Percentiles rank a stretch among this genome's conserved stretches.
phyloP scores from a whole-genome alignment of 139 green algal genomes.

The Picochlorum costavermella region DNA sequence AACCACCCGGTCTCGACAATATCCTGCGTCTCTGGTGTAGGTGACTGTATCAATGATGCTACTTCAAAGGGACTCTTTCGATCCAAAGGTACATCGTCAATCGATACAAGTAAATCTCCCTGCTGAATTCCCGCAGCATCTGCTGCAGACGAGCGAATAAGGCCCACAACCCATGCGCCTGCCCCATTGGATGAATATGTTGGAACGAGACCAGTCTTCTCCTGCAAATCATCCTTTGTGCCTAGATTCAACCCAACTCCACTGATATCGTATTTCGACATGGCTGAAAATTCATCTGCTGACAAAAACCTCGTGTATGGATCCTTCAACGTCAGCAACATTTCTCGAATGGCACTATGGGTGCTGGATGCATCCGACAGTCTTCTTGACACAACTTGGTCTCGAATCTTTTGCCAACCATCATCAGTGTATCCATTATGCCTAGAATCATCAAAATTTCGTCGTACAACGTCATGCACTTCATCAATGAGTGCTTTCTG shows the following conservation, averaged over 20 bases:
- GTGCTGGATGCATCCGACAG: conserved; percentile 14
- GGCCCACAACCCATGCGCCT: conserved; percentile 72
- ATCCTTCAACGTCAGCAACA: conserved; percentile 56
- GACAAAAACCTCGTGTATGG: conserved; percentile 87
- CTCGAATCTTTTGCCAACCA: conserved; percentile 32
- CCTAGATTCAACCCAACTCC: conserved; percentile 91
- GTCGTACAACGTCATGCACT: conserved; percentile 63
- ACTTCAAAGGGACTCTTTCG: conserved; percentile 56
- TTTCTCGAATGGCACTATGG: conserved; percentile 17
- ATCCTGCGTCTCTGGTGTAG: background rate
- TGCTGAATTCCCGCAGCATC: conserved; percentile 66
- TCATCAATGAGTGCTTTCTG: conserved; percentile 38
- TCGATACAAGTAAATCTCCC: conserved; percentile 75
- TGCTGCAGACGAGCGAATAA: conserved; percentile 61
- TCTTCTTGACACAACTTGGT: conserved; percentile 18
- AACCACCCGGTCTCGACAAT: background rate
- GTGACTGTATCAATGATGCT: conserved; percentile 25
- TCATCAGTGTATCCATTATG: conserved; percentile 38
- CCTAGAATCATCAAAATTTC: conserved; percentile 67
- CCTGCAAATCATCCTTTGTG: conserved; percentile 58
- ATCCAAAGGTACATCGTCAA: conserved; percentile 45
- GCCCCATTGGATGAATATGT: background rate
- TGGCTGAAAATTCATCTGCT: conserved; percentile 63
- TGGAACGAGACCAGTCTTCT: conserved; percentile 46
- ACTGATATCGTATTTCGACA: conserved; percentile 93